phyloP scores from a whole-genome alignment of 176 grass and related monocot species.

The Musa beccarii region DNA sequence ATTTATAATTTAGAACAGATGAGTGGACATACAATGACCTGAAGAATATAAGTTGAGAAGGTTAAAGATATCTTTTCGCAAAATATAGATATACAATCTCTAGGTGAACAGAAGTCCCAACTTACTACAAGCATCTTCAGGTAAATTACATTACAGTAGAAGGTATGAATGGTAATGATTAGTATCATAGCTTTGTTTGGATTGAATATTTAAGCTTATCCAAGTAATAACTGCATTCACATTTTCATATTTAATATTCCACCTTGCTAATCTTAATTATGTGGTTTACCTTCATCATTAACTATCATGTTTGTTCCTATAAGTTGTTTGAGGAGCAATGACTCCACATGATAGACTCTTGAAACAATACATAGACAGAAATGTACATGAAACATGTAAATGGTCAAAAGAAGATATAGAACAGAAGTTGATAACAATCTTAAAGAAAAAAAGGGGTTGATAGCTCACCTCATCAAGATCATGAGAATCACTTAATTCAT shows the following conservation, averaged over 20 bases:
- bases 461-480: slow-evolving; percentile 56
- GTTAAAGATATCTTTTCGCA: not conserved
- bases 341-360: no score
- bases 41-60: not conserved
- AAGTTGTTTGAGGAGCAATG: no score
- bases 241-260: no score
- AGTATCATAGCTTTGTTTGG: no score
- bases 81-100: not conserved
- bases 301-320: no score
- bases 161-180: no score
- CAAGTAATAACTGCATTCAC: not conserved
- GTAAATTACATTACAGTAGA: not conserved
- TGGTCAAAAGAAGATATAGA: not conserved
- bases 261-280: no score
- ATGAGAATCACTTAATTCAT: slow-evolving; percentile 51
- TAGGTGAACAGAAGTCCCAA: not conserved
- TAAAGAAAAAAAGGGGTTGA: not conserved
- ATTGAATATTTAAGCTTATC: not conserved
- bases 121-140: not conserved
- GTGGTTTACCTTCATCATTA: no score
- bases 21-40: not conserved
- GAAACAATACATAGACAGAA: no score
- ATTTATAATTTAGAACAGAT: no score
- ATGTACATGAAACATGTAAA: not conserved
- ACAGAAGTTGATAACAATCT: not conserved